phyloP scores from a whole-genome alignment of 306 rosid species.

The Begonia peltatifolia region DNA sequence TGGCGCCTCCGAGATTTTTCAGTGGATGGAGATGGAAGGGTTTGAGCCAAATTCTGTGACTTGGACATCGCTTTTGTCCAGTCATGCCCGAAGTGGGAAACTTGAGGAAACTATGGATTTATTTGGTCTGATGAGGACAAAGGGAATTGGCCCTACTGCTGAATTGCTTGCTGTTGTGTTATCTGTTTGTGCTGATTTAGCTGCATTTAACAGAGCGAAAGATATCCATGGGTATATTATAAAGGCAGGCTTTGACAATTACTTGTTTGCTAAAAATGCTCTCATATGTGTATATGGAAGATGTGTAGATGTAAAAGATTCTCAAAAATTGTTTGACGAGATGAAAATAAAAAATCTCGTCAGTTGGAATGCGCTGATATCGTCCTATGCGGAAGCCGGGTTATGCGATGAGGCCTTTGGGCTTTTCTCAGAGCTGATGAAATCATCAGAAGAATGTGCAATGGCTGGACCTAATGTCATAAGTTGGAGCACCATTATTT shows the following conservation, averaged over 20 bases:
- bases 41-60: conserved; percentile 53
- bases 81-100: conserved; percentile 53
- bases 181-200: conserved; percentile 56
- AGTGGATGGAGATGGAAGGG: conserved; percentile 48
- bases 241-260: conserved; percentile 63
- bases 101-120: conserved; percentile 35
- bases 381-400: conserved; percentile 63
- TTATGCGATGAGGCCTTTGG: conserved; percentile 55
- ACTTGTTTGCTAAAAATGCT: conserved; percentile 62
- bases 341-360: conserved; percentile 46
- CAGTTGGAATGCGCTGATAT: conserved; percentile 77
- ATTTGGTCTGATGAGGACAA: conserved; percentile 36
- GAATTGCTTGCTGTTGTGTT: conserved; percentile 65
- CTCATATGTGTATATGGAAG: conserved; percentile 53
- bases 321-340: conserved; percentile 34
- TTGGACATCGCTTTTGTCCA: conserved; percentile 78
- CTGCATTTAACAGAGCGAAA: conserved; percentile 29
- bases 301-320: conserved; percentile 33
- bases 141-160: conserved; percentile 39
- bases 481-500: conserved; percentile 73
- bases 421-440: conserved; percentile 35
- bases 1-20: conserved; percentile 47
- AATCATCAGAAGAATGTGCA: conserved; percentile 13
- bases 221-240: conserved; percentile 49
- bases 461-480: conserved; percentile 47